Conservation (phyloP, 2,329 filamentous ascomycete genomes). For the Curvularia sp. region DNA sequence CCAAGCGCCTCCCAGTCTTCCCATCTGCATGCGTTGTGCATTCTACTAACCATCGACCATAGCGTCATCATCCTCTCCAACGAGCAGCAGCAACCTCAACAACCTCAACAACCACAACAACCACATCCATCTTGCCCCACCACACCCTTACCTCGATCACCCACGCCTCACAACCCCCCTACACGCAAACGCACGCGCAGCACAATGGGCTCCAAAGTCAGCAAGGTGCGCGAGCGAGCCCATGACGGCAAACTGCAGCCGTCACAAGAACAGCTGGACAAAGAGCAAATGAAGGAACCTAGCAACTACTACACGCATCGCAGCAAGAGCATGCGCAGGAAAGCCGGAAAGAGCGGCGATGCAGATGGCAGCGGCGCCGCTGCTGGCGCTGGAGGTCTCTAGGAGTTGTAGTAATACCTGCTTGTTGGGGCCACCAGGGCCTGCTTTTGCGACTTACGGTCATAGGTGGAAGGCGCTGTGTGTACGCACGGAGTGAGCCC, state of each 20-base stretch:
- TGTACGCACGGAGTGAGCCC: background rate
- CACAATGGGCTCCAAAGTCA: constrained; percentile 44
- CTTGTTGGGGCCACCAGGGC: background rate
- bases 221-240: constrained; percentile 28
- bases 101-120: background rate
- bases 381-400: constrained; percentile 16
- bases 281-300: constrained; percentile 48
- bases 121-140: background rate
- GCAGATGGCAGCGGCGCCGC: constrained; percentile 15
- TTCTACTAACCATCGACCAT: background rate
- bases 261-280: constrained; percentile 36
- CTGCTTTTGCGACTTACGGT: background rate
- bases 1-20: background rate
- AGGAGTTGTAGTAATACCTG: background rate
- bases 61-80: constrained; percentile 32
- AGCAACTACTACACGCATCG: constrained; percentile 44
- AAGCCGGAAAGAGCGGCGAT: constrained; percentile 34
- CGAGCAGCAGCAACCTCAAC: constrained; percentile 13
- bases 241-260: constrained; percentile 36
- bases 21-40: background rate
- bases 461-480: background rate
- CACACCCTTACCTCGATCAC: background rate
- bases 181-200: background rate
- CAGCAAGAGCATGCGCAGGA: constrained; percentile 45
- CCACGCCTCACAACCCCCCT: background rate